phyloP scores from a whole-genome alignment of 306 rosid species.

The Lathyrus oleraceus region DNA sequence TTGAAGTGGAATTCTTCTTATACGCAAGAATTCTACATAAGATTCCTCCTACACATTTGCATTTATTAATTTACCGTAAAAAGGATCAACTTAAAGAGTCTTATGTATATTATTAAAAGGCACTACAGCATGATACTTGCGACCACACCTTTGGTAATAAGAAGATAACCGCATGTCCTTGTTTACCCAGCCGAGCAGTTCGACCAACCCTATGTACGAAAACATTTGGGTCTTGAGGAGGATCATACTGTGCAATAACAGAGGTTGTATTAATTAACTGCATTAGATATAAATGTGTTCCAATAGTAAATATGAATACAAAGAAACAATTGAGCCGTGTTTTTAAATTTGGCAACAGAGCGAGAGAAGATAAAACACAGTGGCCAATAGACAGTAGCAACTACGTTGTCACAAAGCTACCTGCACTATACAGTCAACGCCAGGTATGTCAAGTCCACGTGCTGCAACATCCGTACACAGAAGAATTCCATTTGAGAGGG shows the following conservation, averaged over 20 bases:
- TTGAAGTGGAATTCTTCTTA: conserved; percentile 75
- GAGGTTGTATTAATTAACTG: neutral
- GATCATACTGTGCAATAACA: conserved; percentile 74
- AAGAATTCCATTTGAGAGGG: conserved; percentile 83
- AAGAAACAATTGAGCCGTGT: conserved; percentile 22
- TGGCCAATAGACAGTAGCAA: conserved; percentile 16
- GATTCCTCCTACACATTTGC: conserved; percentile 67
- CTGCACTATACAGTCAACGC: conserved; percentile 94
- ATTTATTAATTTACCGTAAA: conserved; percentile 23
- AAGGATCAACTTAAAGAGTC: neutral
- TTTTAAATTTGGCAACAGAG: neutral
- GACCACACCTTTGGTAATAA: conserved; percentile 80
- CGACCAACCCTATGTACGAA: conserved; percentile 93
- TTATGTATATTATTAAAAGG: neutral
- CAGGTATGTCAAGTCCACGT: conserved; percentile 96
- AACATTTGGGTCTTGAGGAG: conserved; percentile 96
- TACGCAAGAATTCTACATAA: conserved; percentile 74
- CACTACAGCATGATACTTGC: conserved; percentile 2
- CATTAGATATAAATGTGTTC: neutral
- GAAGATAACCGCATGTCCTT: conserved; percentile 85
- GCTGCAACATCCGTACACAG: conserved; percentile 98
- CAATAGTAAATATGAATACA: conserved; percentile 16
- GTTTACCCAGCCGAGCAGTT: conserved; percentile 93
- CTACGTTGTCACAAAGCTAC: conserved; percentile 46
- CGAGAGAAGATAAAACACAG: conserved; percentile 18